Evolutionary conservation across 1,284 basidiomycete species (phyloP).

Genomic region (Kwoniella shivajii): DNA sequence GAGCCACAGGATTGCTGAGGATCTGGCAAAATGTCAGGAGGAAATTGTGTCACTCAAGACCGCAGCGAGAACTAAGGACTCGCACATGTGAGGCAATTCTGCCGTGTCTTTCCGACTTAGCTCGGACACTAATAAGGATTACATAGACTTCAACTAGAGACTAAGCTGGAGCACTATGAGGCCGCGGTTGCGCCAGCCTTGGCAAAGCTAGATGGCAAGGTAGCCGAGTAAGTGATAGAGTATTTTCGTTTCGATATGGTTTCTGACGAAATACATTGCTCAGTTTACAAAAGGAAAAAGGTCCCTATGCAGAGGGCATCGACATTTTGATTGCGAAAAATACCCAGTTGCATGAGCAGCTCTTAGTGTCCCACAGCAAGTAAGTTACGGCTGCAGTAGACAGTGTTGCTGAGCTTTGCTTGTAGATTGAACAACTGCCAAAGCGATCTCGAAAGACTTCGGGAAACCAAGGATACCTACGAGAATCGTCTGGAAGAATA

Average conservation of each 20-base stretch:
- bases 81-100: no score
- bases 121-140: background rate
- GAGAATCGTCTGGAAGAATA: background rate
- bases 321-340: no score
- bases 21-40: background rate
- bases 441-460: background rate
- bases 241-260: background rate
- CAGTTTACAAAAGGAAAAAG: no score
- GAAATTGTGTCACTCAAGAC: no score
- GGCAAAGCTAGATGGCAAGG: background rate
- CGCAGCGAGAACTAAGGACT: background rate
- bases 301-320: no score
- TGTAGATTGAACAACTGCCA: background rate
- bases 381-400: background rate
- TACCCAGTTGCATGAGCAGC: background rate
- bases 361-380: conserved; percentile 4
- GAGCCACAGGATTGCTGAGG: no score
- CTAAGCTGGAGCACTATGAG: background rate
- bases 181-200: background rate
- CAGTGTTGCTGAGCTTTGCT: background rate
- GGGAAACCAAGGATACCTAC: background rate
- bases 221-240: background rate
- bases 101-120: no score
- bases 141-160: background rate
- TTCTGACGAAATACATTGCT: no score